Evolutionary conservation across 805 yeast genomes (phyloP).

Genomic region (Ogataea pignaliae): DNA sequence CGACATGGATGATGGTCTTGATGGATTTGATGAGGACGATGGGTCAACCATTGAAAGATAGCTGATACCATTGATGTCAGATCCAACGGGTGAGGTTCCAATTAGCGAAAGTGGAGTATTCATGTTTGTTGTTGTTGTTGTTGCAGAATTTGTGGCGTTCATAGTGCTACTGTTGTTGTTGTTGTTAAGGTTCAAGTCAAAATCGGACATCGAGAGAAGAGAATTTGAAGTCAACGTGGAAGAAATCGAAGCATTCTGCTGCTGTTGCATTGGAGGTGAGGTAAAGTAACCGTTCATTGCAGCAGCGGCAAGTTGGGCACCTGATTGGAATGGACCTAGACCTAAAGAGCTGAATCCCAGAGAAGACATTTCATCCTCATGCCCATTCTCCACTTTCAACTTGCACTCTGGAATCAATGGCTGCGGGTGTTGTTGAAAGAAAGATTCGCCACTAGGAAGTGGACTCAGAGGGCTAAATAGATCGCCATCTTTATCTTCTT

Average conservation of each 20-base stretch:
- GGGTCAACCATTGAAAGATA: no score
- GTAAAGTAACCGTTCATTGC: constrained; percentile 23
- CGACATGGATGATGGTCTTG: no score
- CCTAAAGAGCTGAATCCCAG: constrained; percentile 17
- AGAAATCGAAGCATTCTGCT: background rate
- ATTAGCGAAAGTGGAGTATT: constrained; percentile 13
- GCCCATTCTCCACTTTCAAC: background rate
- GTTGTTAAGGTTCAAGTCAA: constrained; percentile 15
- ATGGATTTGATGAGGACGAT: no score
- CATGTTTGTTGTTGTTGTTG: constrained; percentile 1
- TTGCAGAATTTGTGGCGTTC: background rate
- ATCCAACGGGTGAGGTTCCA: constrained; percentile 15
- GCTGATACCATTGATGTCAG: background rate
- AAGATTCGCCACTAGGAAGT: constrained; percentile 3
- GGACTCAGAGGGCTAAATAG: constrained; percentile 14
- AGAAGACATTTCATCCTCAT: constrained; percentile 1
- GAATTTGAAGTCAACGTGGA: constrained; percentile 8
- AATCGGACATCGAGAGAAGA: constrained; percentile 26
- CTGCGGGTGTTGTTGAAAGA: background rate
- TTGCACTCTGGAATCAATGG: background rate
- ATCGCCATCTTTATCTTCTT: constrained; percentile 15
- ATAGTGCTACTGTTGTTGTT: constrained; percentile 1
- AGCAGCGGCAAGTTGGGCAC: constrained; percentile 27
- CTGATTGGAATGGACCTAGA: constrained; percentile 29
- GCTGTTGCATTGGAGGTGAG: background rate